Percentiles rank a stretch among this genome's conserved stretches.
phyloP scores from a whole-genome alignment of 805 yeast genomes.

The Candida orba region DNA sequence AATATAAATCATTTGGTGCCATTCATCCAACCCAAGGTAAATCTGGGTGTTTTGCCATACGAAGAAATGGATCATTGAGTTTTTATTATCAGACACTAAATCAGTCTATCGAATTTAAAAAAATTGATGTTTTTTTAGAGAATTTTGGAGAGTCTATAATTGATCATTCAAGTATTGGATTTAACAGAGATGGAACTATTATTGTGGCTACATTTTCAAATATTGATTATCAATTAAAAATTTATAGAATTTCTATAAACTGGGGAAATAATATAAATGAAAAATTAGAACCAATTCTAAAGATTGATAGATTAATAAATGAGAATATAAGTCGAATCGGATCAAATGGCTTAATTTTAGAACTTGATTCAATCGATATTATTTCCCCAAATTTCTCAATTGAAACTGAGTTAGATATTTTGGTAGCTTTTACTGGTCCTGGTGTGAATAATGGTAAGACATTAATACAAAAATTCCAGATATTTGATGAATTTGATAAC shows the following conservation, averaged over 20 bases:
- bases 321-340: slow-evolving; percentile 22
- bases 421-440: slow-evolving; percentile 31
- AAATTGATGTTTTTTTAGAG: slow-evolving; percentile 28
- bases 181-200: slow-evolving; percentile 39
- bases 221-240: slow-evolving; percentile 28
- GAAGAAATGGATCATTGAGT: slow-evolving; percentile 53
- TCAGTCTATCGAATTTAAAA: slow-evolving; percentile 51
- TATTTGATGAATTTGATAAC: slow-evolving; percentile 18
- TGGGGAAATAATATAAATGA: slow-evolving; percentile 48
- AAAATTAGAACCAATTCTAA: slow-evolving; percentile 32
- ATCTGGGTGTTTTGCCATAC: slow-evolving; percentile 62
- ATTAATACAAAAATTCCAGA: slow-evolving; percentile 18
- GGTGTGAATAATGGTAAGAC: slow-evolving; percentile 17
- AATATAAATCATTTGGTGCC: slow-evolving; percentile 51
- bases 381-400: slow-evolving; percentile 38
- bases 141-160: slow-evolving; percentile 21
- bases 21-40: slow-evolving; percentile 62
- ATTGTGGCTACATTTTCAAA: slow-evolving; percentile 34
- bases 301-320: slow-evolving; percentile 25
- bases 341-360: slow-evolving; percentile 23
- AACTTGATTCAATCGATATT: slow-evolving; percentile 32
- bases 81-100: slow-evolving; percentile 56
- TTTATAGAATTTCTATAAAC: slow-evolving; percentile 38
- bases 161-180: slow-evolving; percentile 43
- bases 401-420: slow-evolving; percentile 38